These are phyloP conservation scores for Neurospora tetraspora DNA, from an alignment of 495 filamentous ascomycete species.

Conservation along the genomic window DNA sequence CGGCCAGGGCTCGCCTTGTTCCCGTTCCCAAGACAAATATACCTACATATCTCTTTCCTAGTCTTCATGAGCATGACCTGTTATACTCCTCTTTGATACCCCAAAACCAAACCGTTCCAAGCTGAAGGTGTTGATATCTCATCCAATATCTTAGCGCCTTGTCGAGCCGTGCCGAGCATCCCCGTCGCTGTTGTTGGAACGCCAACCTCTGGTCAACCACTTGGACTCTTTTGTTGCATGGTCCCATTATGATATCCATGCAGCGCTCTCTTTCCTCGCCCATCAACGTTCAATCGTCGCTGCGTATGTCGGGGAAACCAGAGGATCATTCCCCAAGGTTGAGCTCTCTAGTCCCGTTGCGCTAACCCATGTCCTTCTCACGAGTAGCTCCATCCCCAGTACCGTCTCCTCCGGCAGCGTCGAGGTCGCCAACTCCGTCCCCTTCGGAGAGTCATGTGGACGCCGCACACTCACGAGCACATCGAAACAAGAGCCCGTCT, in stretches of 20 bases:
- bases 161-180: not conserved
- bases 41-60: not conserved
- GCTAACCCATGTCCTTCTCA: not conserved
- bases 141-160: not conserved
- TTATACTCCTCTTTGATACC: not conserved
- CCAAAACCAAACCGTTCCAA: not conserved
- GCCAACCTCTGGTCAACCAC: conserved; percentile 17
- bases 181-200: not conserved
- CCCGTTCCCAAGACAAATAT: not conserved
- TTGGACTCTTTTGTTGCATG: conserved; percentile 21
- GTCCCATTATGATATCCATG: conserved; percentile 45
- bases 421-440: conserved; percentile 34
- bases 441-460: conserved; percentile 35
- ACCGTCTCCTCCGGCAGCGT: conserved; percentile 19
- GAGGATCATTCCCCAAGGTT: not conserved
- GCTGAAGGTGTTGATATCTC: not conserved
- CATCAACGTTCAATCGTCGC: conserved; percentile 40
- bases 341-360: not conserved
- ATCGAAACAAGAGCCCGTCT: conserved; percentile 34
- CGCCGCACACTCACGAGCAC: conserved; percentile 27
- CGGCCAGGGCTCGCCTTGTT: not conserved
- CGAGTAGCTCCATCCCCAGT: conserved; percentile 17
- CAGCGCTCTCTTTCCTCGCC: conserved; percentile 44
- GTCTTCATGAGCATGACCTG: not conserved
- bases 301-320: conserved; percentile 33